phyloP scores from a whole-genome alignment of 495 filamentous ascomycete genomes.

The Cudoniella acicularis region DNA sequence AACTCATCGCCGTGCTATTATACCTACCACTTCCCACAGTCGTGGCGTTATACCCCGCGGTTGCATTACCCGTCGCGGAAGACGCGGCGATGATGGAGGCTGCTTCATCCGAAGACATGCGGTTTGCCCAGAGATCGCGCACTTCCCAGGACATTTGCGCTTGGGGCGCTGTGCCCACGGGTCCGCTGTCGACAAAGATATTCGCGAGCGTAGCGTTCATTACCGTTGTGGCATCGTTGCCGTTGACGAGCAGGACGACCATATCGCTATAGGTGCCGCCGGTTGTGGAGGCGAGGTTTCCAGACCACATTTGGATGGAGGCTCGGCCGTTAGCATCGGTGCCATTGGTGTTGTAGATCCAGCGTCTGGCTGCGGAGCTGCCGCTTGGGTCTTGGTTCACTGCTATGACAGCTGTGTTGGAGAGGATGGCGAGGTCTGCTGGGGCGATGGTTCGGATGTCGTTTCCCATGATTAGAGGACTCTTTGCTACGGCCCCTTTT shows the following conservation, averaged over 20 bases:
- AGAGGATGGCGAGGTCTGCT: constrained; percentile 48
- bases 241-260: constrained; percentile 47
- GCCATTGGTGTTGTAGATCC: constrained; percentile 33
- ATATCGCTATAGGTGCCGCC: constrained; percentile 40
- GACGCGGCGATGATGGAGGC: constrained; percentile 37
- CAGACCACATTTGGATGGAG: constrained; percentile 49
- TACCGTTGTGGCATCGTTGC: constrained; percentile 31
- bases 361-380: constrained; percentile 33
- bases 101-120: constrained; percentile 45
- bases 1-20: constrained; percentile 39
- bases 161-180: constrained; percentile 35
- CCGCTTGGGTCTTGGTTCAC: constrained; percentile 58
- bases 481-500: constrained; percentile 31
- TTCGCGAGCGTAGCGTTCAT: constrained; percentile 52
- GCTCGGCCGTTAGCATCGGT: constrained; percentile 28
- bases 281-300: constrained; percentile 31
- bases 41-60: constrained; percentile 32
- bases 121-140: constrained; percentile 53
- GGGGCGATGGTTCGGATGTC: constrained; percentile 42
- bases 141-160: constrained; percentile 45
- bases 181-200: constrained; percentile 47
- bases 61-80: constrained; percentile 23
- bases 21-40: constrained; percentile 25
- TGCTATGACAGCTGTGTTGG: constrained; percentile 54
- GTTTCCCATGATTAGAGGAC: constrained; percentile 36